These are phyloP conservation scores for Bocquillonia castaneifolia DNA, from an alignment of 441 rosid genomes.

Conservation along the genomic window DNA sequence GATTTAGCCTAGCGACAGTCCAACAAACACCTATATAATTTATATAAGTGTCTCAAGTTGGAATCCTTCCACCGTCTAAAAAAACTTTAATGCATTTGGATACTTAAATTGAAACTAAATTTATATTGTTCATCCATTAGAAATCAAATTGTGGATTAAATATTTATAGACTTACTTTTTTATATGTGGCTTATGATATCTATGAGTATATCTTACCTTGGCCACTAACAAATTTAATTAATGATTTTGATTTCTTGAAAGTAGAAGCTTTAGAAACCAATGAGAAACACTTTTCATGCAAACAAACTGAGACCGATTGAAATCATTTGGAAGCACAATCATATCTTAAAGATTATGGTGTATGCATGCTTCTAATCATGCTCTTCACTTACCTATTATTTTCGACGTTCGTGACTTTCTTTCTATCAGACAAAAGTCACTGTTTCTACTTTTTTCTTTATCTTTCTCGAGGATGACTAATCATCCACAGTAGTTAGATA, in stretches of 20 bases:
- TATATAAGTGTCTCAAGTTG: no score
- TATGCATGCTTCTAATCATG: not conserved
- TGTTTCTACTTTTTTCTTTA: not conserved
- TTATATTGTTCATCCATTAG: no score
- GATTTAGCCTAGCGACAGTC: no score
- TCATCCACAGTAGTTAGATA: no score
- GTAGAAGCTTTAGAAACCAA: conserved; percentile 1
- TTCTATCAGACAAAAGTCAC: not conserved
- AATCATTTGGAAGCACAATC: not conserved
- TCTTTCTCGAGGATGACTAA: conserved; percentile 2
- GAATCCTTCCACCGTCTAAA: no score
- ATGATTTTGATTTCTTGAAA: not conserved
- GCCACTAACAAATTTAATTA: not conserved
- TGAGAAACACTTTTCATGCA: conserved; percentile 12
- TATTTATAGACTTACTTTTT: no score
- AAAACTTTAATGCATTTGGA: no score
- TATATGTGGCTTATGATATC: no score
- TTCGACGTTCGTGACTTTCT: not conserved
- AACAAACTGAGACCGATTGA: not conserved
- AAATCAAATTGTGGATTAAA: no score
- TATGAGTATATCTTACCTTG: not conserved
- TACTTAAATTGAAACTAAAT: no score
- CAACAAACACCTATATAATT: no score
- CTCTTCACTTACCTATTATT: not conserved
- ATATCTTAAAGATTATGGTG: not conserved